Conservation (phyloP, 2,329 filamentous ascomycete genomes). For the Beauveria rudraprayagi region DNA sequence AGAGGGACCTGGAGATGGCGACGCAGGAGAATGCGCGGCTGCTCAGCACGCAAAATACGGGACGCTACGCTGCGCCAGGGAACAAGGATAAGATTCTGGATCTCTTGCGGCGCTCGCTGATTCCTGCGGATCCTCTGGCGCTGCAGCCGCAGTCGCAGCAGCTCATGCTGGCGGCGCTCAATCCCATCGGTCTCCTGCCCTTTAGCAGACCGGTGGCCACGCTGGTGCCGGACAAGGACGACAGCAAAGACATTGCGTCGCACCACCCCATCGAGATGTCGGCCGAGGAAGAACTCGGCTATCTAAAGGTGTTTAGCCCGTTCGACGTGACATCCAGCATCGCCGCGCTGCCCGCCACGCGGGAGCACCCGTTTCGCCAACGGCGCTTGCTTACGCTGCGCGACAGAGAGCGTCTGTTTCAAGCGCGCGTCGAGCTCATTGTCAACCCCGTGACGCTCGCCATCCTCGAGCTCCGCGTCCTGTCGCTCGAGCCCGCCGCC, state of each 20-base stretch:
- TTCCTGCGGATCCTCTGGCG: conserved; percentile 26
- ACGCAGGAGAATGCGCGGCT: conserved; percentile 51
- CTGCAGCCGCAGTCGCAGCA: conserved; percentile 26
- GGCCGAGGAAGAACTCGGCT: conserved; percentile 57
- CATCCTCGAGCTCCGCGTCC: conserved; percentile 45
- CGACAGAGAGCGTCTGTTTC: conserved; percentile 44
- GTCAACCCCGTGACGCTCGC: conserved; percentile 46
- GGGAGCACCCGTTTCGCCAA: conserved; percentile 35
- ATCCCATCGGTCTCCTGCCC: conserved; percentile 44
- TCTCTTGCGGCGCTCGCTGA: conserved; percentile 31
- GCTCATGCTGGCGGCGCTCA: conserved; percentile 40
- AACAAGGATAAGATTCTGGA: conserved; percentile 32
- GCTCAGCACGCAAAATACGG: conserved; percentile 31
- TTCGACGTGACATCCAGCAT: conserved; percentile 53
- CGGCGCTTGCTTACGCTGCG: conserved; percentile 48
- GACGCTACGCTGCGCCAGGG: conserved; percentile 25
- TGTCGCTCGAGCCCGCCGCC: conserved; percentile 49
- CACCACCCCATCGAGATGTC: conserved; percentile 58
- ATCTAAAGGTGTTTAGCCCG: conserved; percentile 63
- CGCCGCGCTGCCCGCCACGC: conserved; percentile 32
- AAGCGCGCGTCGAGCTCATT: conserved; percentile 47
- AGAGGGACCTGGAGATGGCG: conserved; percentile 49
- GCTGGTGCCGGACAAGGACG: conserved; percentile 19
- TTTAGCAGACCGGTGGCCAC: conserved; percentile 33
- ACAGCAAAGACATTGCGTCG: conserved; percentile 39